Conservation (phyloP, 208 protist genomes). For the Naegleria gruberi region DNA sequence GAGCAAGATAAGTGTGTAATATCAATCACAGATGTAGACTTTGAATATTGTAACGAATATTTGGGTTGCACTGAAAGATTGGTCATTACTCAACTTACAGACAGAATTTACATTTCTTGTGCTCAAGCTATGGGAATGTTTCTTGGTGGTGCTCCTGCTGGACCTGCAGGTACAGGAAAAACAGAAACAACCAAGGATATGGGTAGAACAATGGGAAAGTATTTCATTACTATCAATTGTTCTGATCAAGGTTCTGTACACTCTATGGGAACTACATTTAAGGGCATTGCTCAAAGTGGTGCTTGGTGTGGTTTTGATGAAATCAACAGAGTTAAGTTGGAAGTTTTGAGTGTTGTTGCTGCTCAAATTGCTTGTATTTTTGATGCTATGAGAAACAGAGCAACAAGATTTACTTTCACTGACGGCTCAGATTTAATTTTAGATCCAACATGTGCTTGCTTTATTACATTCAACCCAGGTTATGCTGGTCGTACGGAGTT, state of each 20-base stretch:
- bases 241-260: conserved; percentile 69
- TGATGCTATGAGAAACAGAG: conserved; percentile 43
- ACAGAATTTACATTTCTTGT: conserved; percentile 42
- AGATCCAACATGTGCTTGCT: conserved; percentile 47
- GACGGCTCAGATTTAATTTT: conserved; percentile 53
- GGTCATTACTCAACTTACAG: conserved; percentile 72
- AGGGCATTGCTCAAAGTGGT: conserved; percentile 70
- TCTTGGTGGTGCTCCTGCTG: conserved; percentile 65
- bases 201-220: conserved; percentile 65
- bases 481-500: conserved; percentile 76
- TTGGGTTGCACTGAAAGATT: conserved; percentile 63
- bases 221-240: conserved; percentile 78
- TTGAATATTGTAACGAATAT: conserved; percentile 71
- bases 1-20: conserved; percentile 47
- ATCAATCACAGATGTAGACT: conserved; percentile 57
- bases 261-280: conserved; percentile 67
- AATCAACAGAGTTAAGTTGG: conserved; percentile 75
- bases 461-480: conserved; percentile 84
- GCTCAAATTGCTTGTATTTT: conserved; percentile 64
- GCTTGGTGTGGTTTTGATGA: conserved; percentile 81
- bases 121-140: conserved; percentile 55
- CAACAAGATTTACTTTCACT: conserved; percentile 60
- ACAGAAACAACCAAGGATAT: conserved; percentile 83
- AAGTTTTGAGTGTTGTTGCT: conserved; percentile 73
- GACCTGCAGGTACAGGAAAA: conserved; percentile 78